A percentile compares a stretch with the other conserved stretches of the same genome.
Evolutionary conservation across 73 alveolate genomes (phyloP).

Genomic region (Paramecium tetraurelia): DNA sequence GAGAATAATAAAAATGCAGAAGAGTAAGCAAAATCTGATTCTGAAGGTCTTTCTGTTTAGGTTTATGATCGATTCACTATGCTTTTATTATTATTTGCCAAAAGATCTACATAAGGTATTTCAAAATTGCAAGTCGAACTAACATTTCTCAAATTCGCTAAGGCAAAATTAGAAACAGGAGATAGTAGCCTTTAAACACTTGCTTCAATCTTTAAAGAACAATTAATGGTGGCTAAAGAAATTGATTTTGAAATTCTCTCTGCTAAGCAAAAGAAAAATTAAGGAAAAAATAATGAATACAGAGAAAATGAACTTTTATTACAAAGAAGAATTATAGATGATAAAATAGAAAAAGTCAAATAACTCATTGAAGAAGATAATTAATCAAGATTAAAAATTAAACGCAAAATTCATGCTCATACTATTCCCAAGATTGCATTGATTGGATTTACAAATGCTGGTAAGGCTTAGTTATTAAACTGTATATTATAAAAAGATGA

Average conservation of each 20-base stretch:
- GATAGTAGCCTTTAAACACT: conserved; percentile 68
- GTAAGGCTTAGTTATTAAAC: conserved; percentile 85
- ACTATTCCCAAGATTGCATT: conserved; percentile 77
- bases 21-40: background rate
- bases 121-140: conserved; percentile 76
- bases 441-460: conserved; percentile 91
- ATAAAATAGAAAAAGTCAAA: conserved; percentile 69
- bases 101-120: conserved; percentile 69
- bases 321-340: conserved; percentile 72
- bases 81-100: conserved; percentile 81
- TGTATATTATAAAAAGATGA: conserved; percentile 61
- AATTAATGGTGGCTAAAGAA: conserved; percentile 56
- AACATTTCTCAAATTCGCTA: conserved; percentile 80
- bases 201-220: conserved; percentile 61
- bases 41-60: conserved; percentile 12
- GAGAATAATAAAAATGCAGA: conserved; percentile 24
- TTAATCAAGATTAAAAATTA: conserved; percentile 6
- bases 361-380: conserved; percentile 52
- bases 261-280: conserved; percentile 74
- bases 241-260: conserved; percentile 69
- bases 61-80: conserved; percentile 84
- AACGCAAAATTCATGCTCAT: background rate
- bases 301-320: conserved; percentile 81
- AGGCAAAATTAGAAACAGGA: conserved; percentile 75
- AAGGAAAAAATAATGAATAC: conserved; percentile 69